Base-by-base conservation (phyloP, 371 early-diverging fungal genomes). In the Mucor saturninus region DNA sequence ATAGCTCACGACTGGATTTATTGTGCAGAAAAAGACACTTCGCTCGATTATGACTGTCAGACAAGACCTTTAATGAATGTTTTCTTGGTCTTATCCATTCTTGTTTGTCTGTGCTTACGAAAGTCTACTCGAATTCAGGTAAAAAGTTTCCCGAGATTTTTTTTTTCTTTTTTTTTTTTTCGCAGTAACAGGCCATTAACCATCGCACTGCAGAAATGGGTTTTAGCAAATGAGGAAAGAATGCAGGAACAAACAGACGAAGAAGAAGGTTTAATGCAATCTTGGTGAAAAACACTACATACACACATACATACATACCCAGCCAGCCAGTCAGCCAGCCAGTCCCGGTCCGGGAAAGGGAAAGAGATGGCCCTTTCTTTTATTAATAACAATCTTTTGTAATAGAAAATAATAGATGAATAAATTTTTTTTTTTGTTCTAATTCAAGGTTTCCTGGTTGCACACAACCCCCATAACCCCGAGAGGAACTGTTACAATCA, bases 191-290 rank as follows among this genome's bases (percentile, higher is more conserved):
- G 21, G 21, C 21, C 21, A 21, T 21, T 21, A 21, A 21, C 21
- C 21, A 21, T 21, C 21, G 21, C 21, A 21, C 21, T 21, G 1
- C 21, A 63, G 63, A 56, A 63, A 13, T 63, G 56, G 56, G 40
- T 56, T 7, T 28, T 28, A 40, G 37, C 56, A 4, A 9, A 40
- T 31, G 32, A 63, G 4, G 51, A 56, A 21, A 62, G 29, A 3
- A 14, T 40, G 46, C 38, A 56, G 29, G 56, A 56, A 32, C 50
- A 56, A 35, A 15, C 56, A 2, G 63, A 63, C 15, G 63, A 63
- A 26, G 56, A 63, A 42, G 63, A 56, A 9, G 63, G 63, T 21
- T 28, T 63, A 14, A 63, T 63, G 57, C 56, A 63, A 8, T 29
- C 28, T 56, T 56, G 56, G 63, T 55, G 49, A 40, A 56, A 7